These are phyloP conservation scores for Eimeria tenella DNA, from an alignment of 169 alveolate genomes.

Conservation along the genomic window DNA sequence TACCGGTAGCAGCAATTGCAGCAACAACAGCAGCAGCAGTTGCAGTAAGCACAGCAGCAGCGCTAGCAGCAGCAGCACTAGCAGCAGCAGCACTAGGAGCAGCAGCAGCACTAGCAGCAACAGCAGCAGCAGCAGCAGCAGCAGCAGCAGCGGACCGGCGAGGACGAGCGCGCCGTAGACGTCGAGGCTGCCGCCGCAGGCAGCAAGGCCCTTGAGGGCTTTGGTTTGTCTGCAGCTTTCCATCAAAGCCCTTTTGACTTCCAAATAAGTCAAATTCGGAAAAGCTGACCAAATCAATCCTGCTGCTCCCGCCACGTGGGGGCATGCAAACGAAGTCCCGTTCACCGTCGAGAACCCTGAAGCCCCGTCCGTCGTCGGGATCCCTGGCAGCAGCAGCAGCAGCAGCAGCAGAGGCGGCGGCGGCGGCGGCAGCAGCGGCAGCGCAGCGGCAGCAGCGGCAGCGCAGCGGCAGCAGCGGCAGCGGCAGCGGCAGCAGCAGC, in stretches of 20 bases:
- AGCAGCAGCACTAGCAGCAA: background rate
- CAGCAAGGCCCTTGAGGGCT: slow-evolving; percentile 58
- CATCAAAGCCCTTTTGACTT: slow-evolving; percentile 79
- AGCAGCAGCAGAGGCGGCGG: too few relatives aligned
- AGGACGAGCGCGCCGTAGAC: slow-evolving; percentile 26
- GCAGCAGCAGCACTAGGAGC: background rate
- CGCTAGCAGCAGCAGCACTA: too few relatives aligned
- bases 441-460: background rate
- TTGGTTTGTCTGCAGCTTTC: slow-evolving; percentile 78
- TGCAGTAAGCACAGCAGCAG: too few relatives aligned
- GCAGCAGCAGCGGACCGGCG: slow-evolving; percentile 65
- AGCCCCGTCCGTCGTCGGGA: slow-evolving; percentile 57
- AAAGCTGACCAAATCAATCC: slow-evolving; percentile 85
- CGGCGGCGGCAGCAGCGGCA: too few relatives aligned
- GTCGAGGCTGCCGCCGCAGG: slow-evolving; percentile 76
- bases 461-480: background rate
- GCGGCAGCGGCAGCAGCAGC: too few relatives aligned
- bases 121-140: background rate
- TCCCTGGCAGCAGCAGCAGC: too few relatives aligned
- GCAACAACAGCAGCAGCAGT: too few relatives aligned
- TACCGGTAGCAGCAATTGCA: too few relatives aligned
- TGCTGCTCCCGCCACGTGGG: slow-evolving; percentile 84
- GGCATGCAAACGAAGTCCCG: slow-evolving; percentile 86
- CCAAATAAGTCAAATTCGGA: slow-evolving; percentile 80
- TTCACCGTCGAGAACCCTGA: slow-evolving; percentile 78